Conservation (phyloP, 2,329 filamentous ascomycete species). For the Aspergillus hiratsukae region DNA sequence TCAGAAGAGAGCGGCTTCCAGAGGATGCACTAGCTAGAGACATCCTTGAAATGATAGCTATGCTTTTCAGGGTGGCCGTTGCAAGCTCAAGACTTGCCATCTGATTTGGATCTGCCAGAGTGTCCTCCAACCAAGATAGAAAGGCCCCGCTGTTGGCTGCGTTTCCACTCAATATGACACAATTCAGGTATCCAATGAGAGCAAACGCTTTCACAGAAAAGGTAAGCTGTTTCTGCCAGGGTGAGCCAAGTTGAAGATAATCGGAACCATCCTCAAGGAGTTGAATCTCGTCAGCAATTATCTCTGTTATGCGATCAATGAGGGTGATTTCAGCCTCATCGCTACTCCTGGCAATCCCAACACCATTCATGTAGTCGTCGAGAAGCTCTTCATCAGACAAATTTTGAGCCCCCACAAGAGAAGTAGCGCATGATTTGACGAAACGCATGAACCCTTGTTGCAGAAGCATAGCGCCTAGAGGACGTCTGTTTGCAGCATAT, state of each 20-base stretch:
- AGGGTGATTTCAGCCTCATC: slow-evolving; percentile 38
- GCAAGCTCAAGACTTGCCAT: slow-evolving; percentile 78
- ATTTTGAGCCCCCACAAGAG: slow-evolving; percentile 60
- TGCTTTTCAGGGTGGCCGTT: slow-evolving; percentile 70
- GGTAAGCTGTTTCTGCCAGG: slow-evolving; percentile 80
- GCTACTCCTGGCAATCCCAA: slow-evolving; percentile 43
- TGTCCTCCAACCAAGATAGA: slow-evolving; percentile 79
- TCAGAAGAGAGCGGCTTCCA: slow-evolving; percentile 73
- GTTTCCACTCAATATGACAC: slow-evolving; percentile 74
- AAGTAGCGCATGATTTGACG: slow-evolving; percentile 70
- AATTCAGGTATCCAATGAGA: slow-evolving; percentile 79
- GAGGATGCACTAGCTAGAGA: slow-evolving; percentile 68
- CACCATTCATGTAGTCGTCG: slow-evolving; percentile 64
- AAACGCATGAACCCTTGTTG: slow-evolving; percentile 86
- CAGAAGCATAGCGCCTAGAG: slow-evolving; percentile 84
- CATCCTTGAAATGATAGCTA: slow-evolving; percentile 75
- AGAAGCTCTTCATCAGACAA: slow-evolving; percentile 63
- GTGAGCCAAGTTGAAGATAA: slow-evolving; percentile 79
- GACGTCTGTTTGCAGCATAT: slow-evolving; percentile 73
- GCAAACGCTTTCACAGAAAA: slow-evolving; percentile 81
- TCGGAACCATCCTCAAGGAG: slow-evolving; percentile 85
- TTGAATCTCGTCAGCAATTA: slow-evolving; percentile 78
- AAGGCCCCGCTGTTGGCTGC: slow-evolving; percentile 73
- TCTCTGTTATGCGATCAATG: slow-evolving; percentile 59
- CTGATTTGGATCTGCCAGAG: slow-evolving; percentile 71